phyloP scores from a whole-genome alignment of 257 asterid genomes.

The Solanum ahanhuiri region DNA sequence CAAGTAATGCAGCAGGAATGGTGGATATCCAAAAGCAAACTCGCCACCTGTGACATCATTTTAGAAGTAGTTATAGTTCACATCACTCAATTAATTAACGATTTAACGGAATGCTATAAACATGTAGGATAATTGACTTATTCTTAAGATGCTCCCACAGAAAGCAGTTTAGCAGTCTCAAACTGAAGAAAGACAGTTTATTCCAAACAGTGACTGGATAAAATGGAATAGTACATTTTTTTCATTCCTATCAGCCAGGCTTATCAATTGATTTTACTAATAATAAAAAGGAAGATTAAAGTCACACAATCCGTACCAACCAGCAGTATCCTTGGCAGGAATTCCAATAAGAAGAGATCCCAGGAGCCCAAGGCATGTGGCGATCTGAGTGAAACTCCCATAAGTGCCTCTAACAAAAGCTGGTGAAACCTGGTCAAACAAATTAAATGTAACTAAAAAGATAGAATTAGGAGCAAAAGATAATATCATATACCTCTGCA shows the following conservation, averaged over 20 bases:
- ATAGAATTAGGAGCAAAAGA: background rate
- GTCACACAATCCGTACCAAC: slow-evolving; percentile 50
- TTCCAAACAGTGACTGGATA: background rate
- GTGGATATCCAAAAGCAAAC: slow-evolving; percentile 89
- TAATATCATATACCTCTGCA: slow-evolving; percentile 56
- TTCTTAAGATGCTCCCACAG: background rate
- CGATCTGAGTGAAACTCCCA: slow-evolving; percentile 86
- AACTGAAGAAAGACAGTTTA: background rate
- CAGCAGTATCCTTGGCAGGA: slow-evolving; percentile 61
- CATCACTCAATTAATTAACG: background rate
- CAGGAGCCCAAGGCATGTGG: slow-evolving; percentile 83
- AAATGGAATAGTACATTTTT: background rate
- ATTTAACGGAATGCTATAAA: background rate
- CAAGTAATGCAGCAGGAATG: slow-evolving; percentile 76
- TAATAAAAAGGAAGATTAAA: background rate
- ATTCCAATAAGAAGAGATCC: slow-evolving; percentile 63
- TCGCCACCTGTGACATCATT: slow-evolving; percentile 69
- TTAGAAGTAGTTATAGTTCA: background rate
- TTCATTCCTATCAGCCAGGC: background rate
- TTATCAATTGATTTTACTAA: background rate
- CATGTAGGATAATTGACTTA: background rate
- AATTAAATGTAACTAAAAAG: slow-evolving; percentile 10
- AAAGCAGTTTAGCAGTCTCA: background rate
- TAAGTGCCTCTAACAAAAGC: slow-evolving; percentile 88
- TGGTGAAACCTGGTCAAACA: slow-evolving; percentile 68